These are phyloP conservation scores for Populus trichocarpa DNA, from an alignment of 441 rosid species.

Conservation along the genomic window DNA sequence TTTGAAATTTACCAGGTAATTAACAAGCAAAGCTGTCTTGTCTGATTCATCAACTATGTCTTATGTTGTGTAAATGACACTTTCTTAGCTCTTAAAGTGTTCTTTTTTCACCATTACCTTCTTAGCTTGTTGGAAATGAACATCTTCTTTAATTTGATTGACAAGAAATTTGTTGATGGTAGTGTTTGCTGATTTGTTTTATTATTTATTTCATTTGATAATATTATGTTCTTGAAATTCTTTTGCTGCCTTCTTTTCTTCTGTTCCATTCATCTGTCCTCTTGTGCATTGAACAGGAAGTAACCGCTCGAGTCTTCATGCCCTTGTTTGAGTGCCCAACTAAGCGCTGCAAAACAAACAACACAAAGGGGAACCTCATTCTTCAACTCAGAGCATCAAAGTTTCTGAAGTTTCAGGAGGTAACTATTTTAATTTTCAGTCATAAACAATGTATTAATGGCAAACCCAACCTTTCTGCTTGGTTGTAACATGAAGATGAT, in stretches of 20 bases:
- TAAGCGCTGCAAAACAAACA: slow-evolving; percentile 61
- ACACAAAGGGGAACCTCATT: slow-evolving; percentile 72
- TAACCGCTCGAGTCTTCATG: slow-evolving; percentile 94
- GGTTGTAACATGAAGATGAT: slow-evolving; percentile 15
- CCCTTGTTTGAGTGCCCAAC: slow-evolving; percentile 90
- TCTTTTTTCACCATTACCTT: neutral
- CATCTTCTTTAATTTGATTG: slow-evolving; percentile 2
- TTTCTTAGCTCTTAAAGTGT: neutral
- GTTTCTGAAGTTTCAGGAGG: slow-evolving; percentile 98
- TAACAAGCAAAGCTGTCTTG: neutral
- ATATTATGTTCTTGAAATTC: slow-evolving; percentile 2
- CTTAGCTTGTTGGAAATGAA: neutral
- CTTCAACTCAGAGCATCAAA: slow-evolving; percentile 99
- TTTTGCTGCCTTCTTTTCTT: neutral
- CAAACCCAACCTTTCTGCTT: neutral
- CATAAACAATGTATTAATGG: neutral
- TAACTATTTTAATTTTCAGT: slow-evolving; percentile 24
- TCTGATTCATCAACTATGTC: slow-evolving; percentile 2
- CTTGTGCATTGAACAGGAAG: slow-evolving; percentile 57
- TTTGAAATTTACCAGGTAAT: slow-evolving; percentile 95
- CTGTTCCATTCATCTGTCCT: slow-evolving; percentile 10
- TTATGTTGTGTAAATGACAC: neutral
- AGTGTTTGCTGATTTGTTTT: neutral
- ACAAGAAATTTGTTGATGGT: neutral
- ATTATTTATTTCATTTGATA: neutral